phyloP scores from a whole-genome alignment of 2,329 filamentous ascomycete genomes.

The Laburnicola sp. region DNA sequence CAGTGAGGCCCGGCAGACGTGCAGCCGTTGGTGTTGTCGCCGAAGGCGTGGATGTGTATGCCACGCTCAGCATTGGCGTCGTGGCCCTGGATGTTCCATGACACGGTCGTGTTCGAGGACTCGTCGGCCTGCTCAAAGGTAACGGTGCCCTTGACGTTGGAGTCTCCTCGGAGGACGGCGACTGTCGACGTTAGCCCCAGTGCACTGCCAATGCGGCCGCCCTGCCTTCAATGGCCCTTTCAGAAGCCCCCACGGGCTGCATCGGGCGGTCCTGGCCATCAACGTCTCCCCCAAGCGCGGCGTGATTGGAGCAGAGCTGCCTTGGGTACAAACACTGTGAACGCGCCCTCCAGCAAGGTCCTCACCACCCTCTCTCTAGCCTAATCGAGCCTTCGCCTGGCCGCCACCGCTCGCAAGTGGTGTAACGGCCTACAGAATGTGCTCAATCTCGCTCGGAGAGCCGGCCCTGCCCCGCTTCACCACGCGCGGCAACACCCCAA shows the following conservation, averaged over 20 bases:
- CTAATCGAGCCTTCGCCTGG: slow-evolving; percentile 25
- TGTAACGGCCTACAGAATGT: slow-evolving; percentile 50
- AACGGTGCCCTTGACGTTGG: slow-evolving; percentile 90
- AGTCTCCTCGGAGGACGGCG: slow-evolving; percentile 96
- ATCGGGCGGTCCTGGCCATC: slow-evolving; percentile 27
- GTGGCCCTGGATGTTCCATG: slow-evolving; percentile 90
- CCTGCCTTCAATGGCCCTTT: background rate
- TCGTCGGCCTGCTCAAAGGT: slow-evolving; percentile 92
- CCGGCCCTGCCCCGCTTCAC: slow-evolving; percentile 42
- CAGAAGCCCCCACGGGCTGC: slow-evolving; percentile 5
- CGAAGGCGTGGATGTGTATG: slow-evolving; percentile 98
- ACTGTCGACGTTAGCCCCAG: slow-evolving; percentile 59
- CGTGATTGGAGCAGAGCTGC: slow-evolving; percentile 26
- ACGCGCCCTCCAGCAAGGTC: slow-evolving; percentile 28
- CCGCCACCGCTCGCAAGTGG: background rate
- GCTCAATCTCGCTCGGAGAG: slow-evolving; percentile 61
- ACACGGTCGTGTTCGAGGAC: slow-evolving; percentile 78
- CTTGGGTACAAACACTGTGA: background rate
- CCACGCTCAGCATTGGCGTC: slow-evolving; percentile 95
- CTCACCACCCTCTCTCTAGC: slow-evolving; percentile 17
- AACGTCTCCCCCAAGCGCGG: slow-evolving; percentile 26
- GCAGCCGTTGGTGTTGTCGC: slow-evolving; percentile 99
- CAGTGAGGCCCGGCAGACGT: slow-evolving; percentile 97
- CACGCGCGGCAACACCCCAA: slow-evolving; percentile 26
- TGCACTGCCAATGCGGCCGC: too few relatives aligned